phyloP scores from a whole-genome alignment of 176 grass and related monocot species.

The Sorghum bicolor region Sorghum_bicolor_NCBIv3 NC_012870.2:15175001-15175500 shows the following conservation, averaged over 20 bases:
- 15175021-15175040: conserved; percentile 12
- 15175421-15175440: background rate
- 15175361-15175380: background rate
- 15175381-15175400: background rate
- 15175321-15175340: background rate
- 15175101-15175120: too few relatives aligned
- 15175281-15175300: too few relatives aligned
- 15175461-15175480: background rate
- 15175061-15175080: conserved; percentile 4
- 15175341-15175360: background rate
- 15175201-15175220: background rate
- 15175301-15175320: background rate
- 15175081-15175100: background rate
- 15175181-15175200: too few relatives aligned
- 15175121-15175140: too few relatives aligned
- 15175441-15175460: background rate
- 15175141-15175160: too few relatives aligned
- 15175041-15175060: background rate
- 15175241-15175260: background rate
- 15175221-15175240: background rate
- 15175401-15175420: background rate
- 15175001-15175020: background rate
- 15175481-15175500: background rate
- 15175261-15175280: background rate
- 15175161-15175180: too few relatives aligned